These are phyloP conservation scores for Turritis glabra DNA, from an alignment of 345 rosid species.

Conservation along the genomic window DNA sequence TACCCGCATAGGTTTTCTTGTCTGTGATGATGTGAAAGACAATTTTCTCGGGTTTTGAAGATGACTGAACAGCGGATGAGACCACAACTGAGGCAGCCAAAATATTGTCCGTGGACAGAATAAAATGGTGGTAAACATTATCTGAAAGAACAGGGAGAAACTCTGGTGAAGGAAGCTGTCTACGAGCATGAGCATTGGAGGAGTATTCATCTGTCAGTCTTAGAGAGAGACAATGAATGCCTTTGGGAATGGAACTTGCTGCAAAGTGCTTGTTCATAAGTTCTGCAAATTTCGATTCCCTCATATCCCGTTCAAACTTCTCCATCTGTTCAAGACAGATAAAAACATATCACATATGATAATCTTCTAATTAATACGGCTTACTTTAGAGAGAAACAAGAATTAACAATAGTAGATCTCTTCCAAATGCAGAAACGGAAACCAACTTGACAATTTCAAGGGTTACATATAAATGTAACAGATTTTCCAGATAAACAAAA, in stretches of 20 bases:
- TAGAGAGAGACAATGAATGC: conserved; percentile 93
- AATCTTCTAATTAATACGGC: background rate
- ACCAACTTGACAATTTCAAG: background rate
- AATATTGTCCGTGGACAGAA: conserved; percentile 90
- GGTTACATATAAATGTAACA: background rate
- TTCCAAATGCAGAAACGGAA: background rate
- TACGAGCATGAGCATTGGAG: conserved; percentile 97
- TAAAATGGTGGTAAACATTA: conserved; percentile 83
- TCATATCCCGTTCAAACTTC: conserved; percentile 79
- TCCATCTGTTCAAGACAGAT: conserved; percentile 65
- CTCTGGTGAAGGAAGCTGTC: conserved; percentile 98
- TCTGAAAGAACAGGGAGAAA: conserved; percentile 91
- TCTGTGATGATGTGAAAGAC: conserved; percentile 98
- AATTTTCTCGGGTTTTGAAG: conserved; percentile 82
- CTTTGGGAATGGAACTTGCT: conserved; percentile 97
- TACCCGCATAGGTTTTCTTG: conserved; percentile 97
- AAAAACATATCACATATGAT: conserved; percentile 11
- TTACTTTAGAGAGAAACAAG: conserved; percentile 2
- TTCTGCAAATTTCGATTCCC: conserved; percentile 92
- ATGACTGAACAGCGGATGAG: conserved; percentile 81
- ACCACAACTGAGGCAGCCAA: conserved; percentile 99
- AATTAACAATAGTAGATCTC: background rate
- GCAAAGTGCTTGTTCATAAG: conserved; percentile 99
- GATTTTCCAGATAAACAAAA: background rate
- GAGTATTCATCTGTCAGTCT: conserved; percentile 98